Conservation (phyloP, 1,139 yeast species). For the Meyerozyma smithsonii region DNA sequence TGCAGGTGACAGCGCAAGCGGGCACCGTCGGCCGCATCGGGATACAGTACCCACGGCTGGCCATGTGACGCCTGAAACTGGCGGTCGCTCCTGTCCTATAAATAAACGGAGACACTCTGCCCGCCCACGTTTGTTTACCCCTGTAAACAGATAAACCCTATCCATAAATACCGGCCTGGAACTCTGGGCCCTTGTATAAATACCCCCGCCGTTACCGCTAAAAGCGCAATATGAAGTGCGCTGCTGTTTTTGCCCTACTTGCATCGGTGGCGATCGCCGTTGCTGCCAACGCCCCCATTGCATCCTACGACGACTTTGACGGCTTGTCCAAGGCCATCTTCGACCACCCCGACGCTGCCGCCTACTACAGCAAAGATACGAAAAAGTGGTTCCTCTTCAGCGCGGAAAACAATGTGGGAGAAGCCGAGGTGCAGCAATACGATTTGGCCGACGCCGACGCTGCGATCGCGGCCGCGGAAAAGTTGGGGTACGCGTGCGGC, state of each 20-base stretch:
- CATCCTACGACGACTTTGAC: not conserved
- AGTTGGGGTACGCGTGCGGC: not conserved
- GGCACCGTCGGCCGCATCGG: not conserved
- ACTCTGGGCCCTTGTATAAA: not conserved
- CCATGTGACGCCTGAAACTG: not conserved
- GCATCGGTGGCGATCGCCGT: not conserved
- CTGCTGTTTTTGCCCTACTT: not conserved
- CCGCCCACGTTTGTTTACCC: not conserved
- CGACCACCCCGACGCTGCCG: not conserved
- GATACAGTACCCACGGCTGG: no score
- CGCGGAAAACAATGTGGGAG: not conserved
- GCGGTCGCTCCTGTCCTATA: not conserved
- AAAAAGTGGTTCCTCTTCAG: not conserved
- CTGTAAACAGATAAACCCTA: no score
- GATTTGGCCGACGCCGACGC: not conserved
- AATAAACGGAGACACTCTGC: no score
- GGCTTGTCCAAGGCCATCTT: not conserved
- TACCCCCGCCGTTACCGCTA: no score
- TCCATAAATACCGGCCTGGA: not conserved
- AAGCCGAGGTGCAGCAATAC: not conserved
- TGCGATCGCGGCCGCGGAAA: not conserved
- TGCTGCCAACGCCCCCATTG: not conserved
- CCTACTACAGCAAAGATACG: not conserved
- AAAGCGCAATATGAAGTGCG: not conserved
- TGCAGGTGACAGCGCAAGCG: not conserved